Evolutionary conservation across 768 basidiomycete genomes (phyloP).

Genomic region (Collybia nuda): DNA sequence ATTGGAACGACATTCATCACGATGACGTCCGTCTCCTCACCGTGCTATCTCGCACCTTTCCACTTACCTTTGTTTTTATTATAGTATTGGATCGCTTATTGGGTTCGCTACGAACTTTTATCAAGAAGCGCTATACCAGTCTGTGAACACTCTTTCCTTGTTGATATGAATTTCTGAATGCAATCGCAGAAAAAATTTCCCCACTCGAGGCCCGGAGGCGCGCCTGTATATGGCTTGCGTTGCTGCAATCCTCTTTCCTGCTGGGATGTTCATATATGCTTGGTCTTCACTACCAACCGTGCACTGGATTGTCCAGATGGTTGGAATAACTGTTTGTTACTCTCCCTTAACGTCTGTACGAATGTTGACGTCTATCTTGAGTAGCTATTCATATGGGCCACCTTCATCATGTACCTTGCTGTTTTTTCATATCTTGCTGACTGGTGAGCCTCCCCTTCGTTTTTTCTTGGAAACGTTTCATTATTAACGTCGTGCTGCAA

Average conservation of each 20-base stretch:
- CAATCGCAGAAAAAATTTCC: constrained; percentile 28
- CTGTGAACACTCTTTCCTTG: constrained; percentile 27
- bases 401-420: constrained; percentile 56
- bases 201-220: constrained; percentile 50
- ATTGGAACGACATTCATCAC: constrained; percentile 60
- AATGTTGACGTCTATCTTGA: neutral
- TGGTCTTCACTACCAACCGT: constrained; percentile 59
- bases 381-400: constrained; percentile 48
- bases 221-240: constrained; percentile 60
- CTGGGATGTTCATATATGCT: constrained; percentile 69
- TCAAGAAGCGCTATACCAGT: constrained; percentile 45
- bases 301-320: constrained; percentile 60
- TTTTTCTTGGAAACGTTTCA: neutral
- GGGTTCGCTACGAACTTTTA: constrained; percentile 45
- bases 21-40: constrained; percentile 40
- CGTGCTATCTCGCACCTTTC: neutral
- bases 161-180: neutral
- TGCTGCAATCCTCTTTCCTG: constrained; percentile 53
- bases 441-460: constrained; percentile 37
- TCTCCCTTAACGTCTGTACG: neutral
- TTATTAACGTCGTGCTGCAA: constrained; percentile 5
- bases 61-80: neutral
- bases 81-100: constrained; percentile 52
- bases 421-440: constrained; percentile 66
- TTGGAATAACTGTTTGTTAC: constrained; percentile 44